Evolutionary conservation across 2,329 filamentous ascomycete species (phyloP).

Genomic region (Talaromyces sp.): DNA sequence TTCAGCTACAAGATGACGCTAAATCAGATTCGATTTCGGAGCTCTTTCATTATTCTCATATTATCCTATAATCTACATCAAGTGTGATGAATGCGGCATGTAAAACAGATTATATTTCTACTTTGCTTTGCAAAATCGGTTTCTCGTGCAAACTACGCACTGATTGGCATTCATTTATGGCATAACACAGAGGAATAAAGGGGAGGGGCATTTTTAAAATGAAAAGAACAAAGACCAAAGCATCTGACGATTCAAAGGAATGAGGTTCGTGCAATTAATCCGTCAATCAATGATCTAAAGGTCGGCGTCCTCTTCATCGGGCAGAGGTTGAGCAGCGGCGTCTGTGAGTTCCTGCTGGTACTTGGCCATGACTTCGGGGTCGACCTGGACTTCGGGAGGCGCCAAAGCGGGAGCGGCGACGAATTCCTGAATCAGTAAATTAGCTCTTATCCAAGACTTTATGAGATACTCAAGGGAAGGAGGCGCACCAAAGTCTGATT

Average conservation of each 20-base stretch:
- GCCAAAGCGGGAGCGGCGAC: slow-evolving; percentile 92
- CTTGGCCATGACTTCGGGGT: slow-evolving; percentile 54
- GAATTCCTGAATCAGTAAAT: slow-evolving; percentile 66
- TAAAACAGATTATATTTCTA: slow-evolving; percentile 8
- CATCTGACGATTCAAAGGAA: slow-evolving; percentile 21
- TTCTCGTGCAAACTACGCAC: background rate
- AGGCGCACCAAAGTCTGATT: slow-evolving; percentile 74
- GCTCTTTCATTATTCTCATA: background rate
- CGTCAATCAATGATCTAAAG: slow-evolving; percentile 35
- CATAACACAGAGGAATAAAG: slow-evolving; percentile 15
- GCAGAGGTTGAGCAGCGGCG: slow-evolving; percentile 78
- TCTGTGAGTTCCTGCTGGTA: slow-evolving; percentile 86
- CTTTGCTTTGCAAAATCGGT: slow-evolving; percentile 3
- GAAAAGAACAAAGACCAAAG: slow-evolving; percentile 26
- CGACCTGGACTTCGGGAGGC: slow-evolving; percentile 86
- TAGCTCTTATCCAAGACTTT: slow-evolving; percentile 1
- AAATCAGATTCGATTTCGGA: background rate
- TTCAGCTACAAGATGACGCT: background rate
- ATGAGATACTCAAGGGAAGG: background rate
- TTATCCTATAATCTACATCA: background rate
- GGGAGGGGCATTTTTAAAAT: slow-evolving; percentile 23
- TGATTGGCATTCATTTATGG: slow-evolving; percentile 9
- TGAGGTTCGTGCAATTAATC: slow-evolving; percentile 18
- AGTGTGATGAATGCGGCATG: background rate
- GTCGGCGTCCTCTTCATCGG: slow-evolving; percentile 83